phyloP scores from a whole-genome alignment of 495 filamentous ascomycete species.

The Geoglossum glabrum region DNA sequence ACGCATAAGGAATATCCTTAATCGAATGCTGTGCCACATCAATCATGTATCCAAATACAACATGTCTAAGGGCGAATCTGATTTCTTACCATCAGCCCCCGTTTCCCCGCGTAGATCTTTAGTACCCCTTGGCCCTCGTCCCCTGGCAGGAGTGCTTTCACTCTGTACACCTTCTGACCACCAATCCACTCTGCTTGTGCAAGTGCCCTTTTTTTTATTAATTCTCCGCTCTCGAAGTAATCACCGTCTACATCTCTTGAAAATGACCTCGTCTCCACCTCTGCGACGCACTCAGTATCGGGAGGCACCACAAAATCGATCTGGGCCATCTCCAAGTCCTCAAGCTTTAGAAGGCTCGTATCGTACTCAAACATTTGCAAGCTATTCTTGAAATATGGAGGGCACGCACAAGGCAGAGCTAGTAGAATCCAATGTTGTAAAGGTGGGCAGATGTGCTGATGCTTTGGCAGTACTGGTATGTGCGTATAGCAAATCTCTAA shows the following conservation, averaged over 20 bases:
- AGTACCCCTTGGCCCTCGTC: constrained; percentile 79
- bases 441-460: constrained; percentile 85
- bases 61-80: not conserved
- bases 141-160: constrained; percentile 78
- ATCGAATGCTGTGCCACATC: constrained; percentile 41
- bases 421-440: constrained; percentile 66
- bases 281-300: constrained; percentile 86
- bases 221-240: constrained; percentile 79
- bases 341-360: constrained; percentile 66
- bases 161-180: constrained; percentile 71
- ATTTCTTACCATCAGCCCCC: constrained; percentile 55
- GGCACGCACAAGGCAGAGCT: constrained; percentile 65
- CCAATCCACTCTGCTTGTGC: constrained; percentile 81
- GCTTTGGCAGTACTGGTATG: constrained; percentile 59
- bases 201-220: constrained; percentile 64
- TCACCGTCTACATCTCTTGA: constrained; percentile 74
- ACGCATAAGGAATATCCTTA: constrained; percentile 78
- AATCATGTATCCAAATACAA: not conserved
- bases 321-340: constrained; percentile 82
- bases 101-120: constrained; percentile 84
- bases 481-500: constrained; percentile 87
- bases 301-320: constrained; percentile 67
- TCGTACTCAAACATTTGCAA: constrained; percentile 74
- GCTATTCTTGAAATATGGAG: constrained; percentile 67
- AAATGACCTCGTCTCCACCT: constrained; percentile 67